Base-by-base conservation (phyloP, 2,329 filamentous ascomycete genomes). In the Fusarium sp. region DNA sequence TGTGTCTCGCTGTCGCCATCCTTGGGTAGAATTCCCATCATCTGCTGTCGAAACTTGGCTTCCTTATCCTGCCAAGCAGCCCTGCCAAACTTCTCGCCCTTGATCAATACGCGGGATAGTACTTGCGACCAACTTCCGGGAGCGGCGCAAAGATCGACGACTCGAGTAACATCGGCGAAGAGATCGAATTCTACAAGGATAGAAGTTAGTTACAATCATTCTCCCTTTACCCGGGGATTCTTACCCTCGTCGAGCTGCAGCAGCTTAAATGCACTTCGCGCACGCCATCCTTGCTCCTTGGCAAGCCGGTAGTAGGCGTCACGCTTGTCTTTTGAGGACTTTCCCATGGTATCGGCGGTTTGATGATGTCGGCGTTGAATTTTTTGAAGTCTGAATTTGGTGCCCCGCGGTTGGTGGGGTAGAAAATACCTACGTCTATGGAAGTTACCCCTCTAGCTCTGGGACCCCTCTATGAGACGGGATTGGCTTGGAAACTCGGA, bases 91-190 rank as follows among this genome's bases (percentile, higher is more conserved):
- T 90, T 93, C 81, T 98, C 94, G 52, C 94, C 93, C 80, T 96
- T 94, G 79, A 98, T 97, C 60, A 99, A 83, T 1, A 98, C 92
- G 21, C 96, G 89, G 14, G 95, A 98, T 16, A 99, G 87, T 0
- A 99, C 96, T 80, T 99, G 96, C 49, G 93, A 97, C 96, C 96
- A 99, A 76, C 93, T 97, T 28, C 96, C 96, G 0, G 96, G 96
- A 0, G 96, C 96, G 31, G 96, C 96, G 77, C 96, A 99, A 21
- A 99, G 86, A 79, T 99, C 96, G 18, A 99, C 95, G 3, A 99
- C 96, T 37, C 96, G 88, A 4, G 93, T 95, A 49, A 98, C 95
- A 75, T 91, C 89, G 72, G 92, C 88, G 79, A 99, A 98, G 13
- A 99, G 88, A 76, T 98, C 92, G 82, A 98, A 99, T 83, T 98